Conservation (phyloP, 208 protist genomes). For the Trypanosoma theileri region DNA sequence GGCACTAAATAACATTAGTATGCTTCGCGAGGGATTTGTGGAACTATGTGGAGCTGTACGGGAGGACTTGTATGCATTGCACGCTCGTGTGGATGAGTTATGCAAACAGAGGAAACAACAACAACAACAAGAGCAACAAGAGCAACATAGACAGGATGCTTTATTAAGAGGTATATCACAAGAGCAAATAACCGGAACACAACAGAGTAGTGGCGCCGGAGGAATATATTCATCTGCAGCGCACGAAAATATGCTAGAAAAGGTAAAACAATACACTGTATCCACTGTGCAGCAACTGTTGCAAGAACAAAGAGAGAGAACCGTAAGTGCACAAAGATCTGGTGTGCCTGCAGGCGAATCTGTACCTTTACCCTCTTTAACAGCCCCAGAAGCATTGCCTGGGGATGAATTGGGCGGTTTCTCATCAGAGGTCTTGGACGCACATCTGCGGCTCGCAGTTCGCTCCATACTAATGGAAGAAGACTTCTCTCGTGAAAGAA, state of each 20-base stretch:
- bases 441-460: slow-evolving; percentile 47
- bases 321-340: neutral
- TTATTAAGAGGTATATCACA: neutral
- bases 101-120: slow-evolving; percentile 1
- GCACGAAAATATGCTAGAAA: slow-evolving; percentile 7
- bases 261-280: slow-evolving; percentile 24
- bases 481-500: slow-evolving; percentile 33
- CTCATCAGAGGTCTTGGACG: slow-evolving; percentile 50
- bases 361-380: slow-evolving; percentile 1
- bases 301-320: slow-evolving; percentile 1
- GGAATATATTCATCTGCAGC: neutral
- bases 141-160: neutral
- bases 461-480: slow-evolving; percentile 47
- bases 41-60: slow-evolving; percentile 68
- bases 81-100: slow-evolving; percentile 31
- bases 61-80: slow-evolving; percentile 53
- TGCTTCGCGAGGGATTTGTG: slow-evolving; percentile 55
- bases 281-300: slow-evolving; percentile 13
- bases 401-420: neutral
- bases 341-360: neutral
- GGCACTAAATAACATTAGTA: slow-evolving; percentile 24
- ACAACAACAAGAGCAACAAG: neutral
- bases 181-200: neutral
- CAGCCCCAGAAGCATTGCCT: neutral
- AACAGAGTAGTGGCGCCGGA: neutral